Evolutionary conservation across 1,139 yeast genomes (phyloP).

Genomic region (Hyphopichia wangnamkhiaoensis): DNA sequence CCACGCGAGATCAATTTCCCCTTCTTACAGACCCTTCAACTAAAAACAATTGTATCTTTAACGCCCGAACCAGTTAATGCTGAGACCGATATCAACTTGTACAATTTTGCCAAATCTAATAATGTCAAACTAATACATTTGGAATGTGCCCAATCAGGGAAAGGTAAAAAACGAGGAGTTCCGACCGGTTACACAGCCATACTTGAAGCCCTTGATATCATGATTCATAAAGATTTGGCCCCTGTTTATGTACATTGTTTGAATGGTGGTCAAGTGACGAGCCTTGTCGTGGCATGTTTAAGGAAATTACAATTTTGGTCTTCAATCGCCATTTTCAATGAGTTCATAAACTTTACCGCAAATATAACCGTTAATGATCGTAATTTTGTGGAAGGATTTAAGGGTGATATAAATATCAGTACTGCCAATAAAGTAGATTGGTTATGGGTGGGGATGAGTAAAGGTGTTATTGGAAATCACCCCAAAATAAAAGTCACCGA

Average conservation of each 20-base stretch:
- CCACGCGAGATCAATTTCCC: slow-evolving; percentile 75
- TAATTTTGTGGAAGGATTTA: slow-evolving; percentile 76
- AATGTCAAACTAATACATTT: slow-evolving; percentile 61
- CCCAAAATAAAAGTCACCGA: slow-evolving; percentile 42
- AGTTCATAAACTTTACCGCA: slow-evolving; percentile 77
- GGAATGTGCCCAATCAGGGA: slow-evolving; percentile 64
- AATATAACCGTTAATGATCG: slow-evolving; percentile 82
- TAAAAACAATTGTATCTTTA: slow-evolving; percentile 74
- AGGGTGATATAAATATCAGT: slow-evolving; percentile 58
- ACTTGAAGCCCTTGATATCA: slow-evolving; percentile 55
- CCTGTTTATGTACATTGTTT: slow-evolving; percentile 86
- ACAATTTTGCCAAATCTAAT: slow-evolving; percentile 49
- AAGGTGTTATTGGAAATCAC: slow-evolving; percentile 51
- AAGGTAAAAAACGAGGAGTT: slow-evolving; percentile 76
- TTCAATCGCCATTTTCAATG: slow-evolving; percentile 82
- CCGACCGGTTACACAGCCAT: slow-evolving; percentile 73
- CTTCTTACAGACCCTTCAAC: slow-evolving; percentile 66
- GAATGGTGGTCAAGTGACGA: slow-evolving; percentile 87
- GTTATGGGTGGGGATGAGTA: slow-evolving; percentile 74
- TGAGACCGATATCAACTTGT: slow-evolving; percentile 52
- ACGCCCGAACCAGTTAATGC: slow-evolving; percentile 72
- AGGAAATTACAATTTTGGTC: slow-evolving; percentile 89
- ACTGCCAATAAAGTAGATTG: slow-evolving; percentile 59
- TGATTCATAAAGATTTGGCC: slow-evolving; percentile 58
- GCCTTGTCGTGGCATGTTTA: slow-evolving; percentile 81